Conservation (phyloP, 306 rosid genomes). For the Corylus americana region DNA sequence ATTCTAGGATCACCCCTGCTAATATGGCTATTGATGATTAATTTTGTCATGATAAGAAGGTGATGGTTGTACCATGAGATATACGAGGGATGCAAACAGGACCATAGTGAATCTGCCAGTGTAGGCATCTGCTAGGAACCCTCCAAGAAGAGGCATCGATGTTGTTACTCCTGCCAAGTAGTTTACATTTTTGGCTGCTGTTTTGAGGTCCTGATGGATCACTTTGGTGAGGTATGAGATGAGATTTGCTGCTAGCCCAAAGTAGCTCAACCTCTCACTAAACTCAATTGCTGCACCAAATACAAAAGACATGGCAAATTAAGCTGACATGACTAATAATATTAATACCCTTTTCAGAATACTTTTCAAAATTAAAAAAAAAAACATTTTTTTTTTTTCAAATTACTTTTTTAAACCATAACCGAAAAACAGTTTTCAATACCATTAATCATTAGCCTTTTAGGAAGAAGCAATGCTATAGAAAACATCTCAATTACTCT, state of each 20-base stretch:
- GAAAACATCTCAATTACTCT: too few relatives aligned
- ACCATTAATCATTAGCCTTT: too few relatives aligned
- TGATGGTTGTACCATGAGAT: constrained; percentile 38
- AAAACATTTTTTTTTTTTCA: too few relatives aligned
- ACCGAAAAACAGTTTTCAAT: too few relatives aligned
- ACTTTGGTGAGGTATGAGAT: constrained; percentile 50
- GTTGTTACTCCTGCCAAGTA: constrained; percentile 59
- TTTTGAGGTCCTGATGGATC: constrained; percentile 51
- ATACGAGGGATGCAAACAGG: constrained; percentile 42
- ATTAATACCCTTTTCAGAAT: not conserved
- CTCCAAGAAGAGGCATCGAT: constrained; percentile 52
- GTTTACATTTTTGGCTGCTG: constrained; percentile 53
- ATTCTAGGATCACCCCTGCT: too few relatives aligned
- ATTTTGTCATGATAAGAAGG: not conserved
- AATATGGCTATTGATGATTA: not conserved
- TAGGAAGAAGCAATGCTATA: too few relatives aligned
- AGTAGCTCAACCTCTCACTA: constrained; percentile 46
- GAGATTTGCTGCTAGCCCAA: constrained; percentile 46
- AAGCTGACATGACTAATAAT: not conserved
- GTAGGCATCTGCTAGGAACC: constrained; percentile 54
- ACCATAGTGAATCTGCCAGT: constrained; percentile 48
- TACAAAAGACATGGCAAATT: constrained; percentile 3
- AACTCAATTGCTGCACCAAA: constrained; percentile 43
- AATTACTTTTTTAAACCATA: too few relatives aligned
- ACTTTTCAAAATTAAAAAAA: too few relatives aligned